Evolutionary conservation across 495 filamentous ascomycete genomes (phyloP).

Genomic region (Aspergillus nanangensis): DNA sequence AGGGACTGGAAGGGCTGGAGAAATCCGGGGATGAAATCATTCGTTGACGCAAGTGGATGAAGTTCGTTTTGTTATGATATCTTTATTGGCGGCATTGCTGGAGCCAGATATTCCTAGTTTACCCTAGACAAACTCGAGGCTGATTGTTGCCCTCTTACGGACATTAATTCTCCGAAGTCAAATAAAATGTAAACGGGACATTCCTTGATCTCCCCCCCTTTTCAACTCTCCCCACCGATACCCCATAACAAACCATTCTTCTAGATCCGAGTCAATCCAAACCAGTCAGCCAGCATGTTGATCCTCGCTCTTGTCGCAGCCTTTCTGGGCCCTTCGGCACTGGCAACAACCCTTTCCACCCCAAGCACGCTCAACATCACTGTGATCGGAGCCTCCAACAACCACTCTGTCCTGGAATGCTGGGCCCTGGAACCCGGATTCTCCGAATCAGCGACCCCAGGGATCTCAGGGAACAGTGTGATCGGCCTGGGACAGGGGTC

Average conservation of each 20-base stretch:
- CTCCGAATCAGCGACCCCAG: slow-evolving; percentile 32
- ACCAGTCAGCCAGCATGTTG: too few relatives aligned
- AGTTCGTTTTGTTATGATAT: neutral
- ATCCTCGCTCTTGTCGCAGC: slow-evolving; percentile 15
- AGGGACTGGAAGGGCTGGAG: slow-evolving; percentile 80
- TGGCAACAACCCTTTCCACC: slow-evolving; percentile 12
- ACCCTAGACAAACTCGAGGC: too few relatives aligned
- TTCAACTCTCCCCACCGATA: too few relatives aligned
- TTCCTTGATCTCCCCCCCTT: too few relatives aligned
- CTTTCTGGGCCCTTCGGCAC: slow-evolving; percentile 12
- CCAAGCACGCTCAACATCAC: slow-evolving; percentile 36
- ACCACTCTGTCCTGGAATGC: slow-evolving; percentile 49
- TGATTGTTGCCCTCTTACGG: too few relatives aligned
- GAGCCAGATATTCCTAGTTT: too few relatives aligned
- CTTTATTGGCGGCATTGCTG: neutral
- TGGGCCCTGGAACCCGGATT: slow-evolving; percentile 47
- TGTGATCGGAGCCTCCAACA: slow-evolving; percentile 30
- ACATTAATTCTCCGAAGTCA: too few relatives aligned
- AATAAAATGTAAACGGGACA: too few relatives aligned
- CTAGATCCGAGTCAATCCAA: too few relatives aligned
- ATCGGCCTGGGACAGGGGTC: slow-evolving; percentile 28
- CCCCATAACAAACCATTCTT: too few relatives aligned
- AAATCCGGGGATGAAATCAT: slow-evolving; percentile 56
- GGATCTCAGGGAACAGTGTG: slow-evolving; percentile 32
- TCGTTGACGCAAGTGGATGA: slow-evolving; percentile 19